Percentiles rank a stretch among this genome's conserved stretches.
phyloP scores from a whole-genome alignment of 176 grass and related monocot species.

The Saccharum spontaneum region DNA sequence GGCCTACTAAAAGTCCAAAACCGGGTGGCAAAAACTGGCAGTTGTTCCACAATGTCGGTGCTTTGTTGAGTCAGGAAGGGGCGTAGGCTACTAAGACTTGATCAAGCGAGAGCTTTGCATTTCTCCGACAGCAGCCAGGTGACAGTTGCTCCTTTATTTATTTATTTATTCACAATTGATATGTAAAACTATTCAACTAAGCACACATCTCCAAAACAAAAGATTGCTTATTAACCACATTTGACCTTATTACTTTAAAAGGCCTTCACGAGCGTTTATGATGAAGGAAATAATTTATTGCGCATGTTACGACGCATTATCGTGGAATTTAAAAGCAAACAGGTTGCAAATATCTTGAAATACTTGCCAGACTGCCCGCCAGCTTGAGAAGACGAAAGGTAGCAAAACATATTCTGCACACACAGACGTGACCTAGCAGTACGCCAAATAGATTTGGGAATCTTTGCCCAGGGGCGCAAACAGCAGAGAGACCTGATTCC shows the following conservation, averaged over 20 bases:
- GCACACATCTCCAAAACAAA: not conserved
- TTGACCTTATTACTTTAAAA: not conserved
- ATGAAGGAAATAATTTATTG: not conserved
- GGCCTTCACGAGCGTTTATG: not conserved
- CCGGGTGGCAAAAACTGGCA: not conserved
- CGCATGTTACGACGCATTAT: not conserved
- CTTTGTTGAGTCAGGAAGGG: not conserved
- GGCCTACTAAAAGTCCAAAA: not conserved
- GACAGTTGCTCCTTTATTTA: not conserved
- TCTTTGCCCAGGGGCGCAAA: not conserved
- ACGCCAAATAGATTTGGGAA: conserved; percentile 34
- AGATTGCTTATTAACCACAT: not conserved
- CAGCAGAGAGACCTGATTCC: conserved; percentile 33
- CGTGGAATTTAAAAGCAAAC: not conserved
- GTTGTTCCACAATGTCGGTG: not conserved
- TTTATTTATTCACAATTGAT: not conserved
- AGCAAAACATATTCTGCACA: conserved; percentile 22
- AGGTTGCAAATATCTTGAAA: not conserved
- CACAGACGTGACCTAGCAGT: conserved; percentile 15
- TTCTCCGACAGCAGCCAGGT: not conserved
- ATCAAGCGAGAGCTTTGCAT: not conserved
- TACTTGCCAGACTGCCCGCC: not conserved
- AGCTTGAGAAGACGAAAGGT: conserved; percentile 5
- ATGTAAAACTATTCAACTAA: not conserved
- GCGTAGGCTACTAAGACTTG: not conserved